Base-by-base conservation (phyloP, 2,329 filamentous ascomycete genomes). In the Calonectria hawksworthii region DNA sequence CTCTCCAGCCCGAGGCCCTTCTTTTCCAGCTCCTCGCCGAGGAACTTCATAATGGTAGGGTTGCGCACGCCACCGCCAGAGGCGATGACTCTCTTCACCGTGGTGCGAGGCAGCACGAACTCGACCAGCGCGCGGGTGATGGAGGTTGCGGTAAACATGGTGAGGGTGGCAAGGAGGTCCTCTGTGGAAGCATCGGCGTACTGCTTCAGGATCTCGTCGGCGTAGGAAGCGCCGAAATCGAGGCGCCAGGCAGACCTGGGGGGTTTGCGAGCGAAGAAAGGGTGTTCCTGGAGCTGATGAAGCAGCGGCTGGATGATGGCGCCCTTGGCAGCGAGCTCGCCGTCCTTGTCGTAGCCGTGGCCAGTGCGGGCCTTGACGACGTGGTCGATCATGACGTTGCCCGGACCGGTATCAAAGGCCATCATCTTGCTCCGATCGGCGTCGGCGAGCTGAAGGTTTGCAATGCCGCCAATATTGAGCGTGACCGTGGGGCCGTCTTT, bases 391-490 rank as follows among this genome's bases (percentile, higher is more conserved):
- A 82, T 82, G 67, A 83, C 82, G 56, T 83, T 83, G 38, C 74
- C 81, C 54, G 70, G 81, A 66, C 80, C 81, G 3, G 81, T 83
- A 59, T 83, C 82, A 70, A 83, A 83, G 3, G 81, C 82, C 81
- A 83, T 83, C 82, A 83, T 83, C 66, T 81, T 75, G 74, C 76
- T 75, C 18, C 82, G 78, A 56, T 83, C 80, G 26, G 72, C 67
- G 26, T 82, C 71, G 21, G 80, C 82, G 10, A 82, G 77, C 73
- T 83, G 82, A 64, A 83, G 44, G 70, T 83, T 83, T 47, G 81
- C 81, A 26, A 83, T 83, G n/a, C 82, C 82, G 36, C 81, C 82
- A 74, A 80, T 83, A 59, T 83, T 83, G 14, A 83, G 73, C 36
- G 81, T 82, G 8, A 79, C 80, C 0, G 75, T 78, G 4, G 77